Conservation (phyloP, 768 basidiomycete species). For the Hirschioporus abietinus region DNA sequence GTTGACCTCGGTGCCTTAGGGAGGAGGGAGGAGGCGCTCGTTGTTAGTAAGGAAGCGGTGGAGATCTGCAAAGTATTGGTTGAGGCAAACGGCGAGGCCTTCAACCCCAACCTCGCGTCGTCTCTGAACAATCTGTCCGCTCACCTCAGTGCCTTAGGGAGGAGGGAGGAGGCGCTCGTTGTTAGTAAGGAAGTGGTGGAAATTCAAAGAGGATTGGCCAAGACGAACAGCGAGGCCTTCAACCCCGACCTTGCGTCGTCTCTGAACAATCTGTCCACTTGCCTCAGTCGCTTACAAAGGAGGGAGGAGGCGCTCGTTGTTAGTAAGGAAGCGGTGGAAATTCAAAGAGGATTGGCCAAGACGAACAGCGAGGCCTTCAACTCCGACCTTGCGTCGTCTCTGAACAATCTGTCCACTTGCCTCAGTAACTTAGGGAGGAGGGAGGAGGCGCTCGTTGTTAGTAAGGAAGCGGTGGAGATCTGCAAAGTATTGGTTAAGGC, state of each 20-base stretch:
- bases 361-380: no score
- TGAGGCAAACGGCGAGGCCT: neutral
- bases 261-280: no score
- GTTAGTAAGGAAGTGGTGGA: conserved; percentile 2
- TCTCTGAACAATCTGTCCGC: conserved; percentile 10
- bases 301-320: no score
- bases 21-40: neutral
- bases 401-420: conserved; percentile 8
- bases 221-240: no score
- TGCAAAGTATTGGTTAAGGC: neutral
- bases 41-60: neutral
- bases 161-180: conserved; percentile 9
- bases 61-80: neutral
- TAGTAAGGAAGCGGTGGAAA: no score
- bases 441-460: conserved; percentile 9
- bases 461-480: conserved; percentile 3
- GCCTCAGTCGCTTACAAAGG: no score
- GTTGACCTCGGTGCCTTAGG: no score
- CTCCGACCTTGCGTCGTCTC: conserved; percentile 5
- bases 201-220: no score
- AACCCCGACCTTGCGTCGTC: no score
- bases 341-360: no score
- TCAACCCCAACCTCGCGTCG: conserved; percentile 5
- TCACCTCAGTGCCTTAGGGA: conserved; percentile 4
- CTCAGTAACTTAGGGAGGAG: conserved; percentile 6